A percentile compares a stretch with the other conserved stretches of the same genome.
Evolutionary conservation across 169 alveolate genomes (phyloP).

Genomic region (Cryptosporidium baileyi): DNA sequence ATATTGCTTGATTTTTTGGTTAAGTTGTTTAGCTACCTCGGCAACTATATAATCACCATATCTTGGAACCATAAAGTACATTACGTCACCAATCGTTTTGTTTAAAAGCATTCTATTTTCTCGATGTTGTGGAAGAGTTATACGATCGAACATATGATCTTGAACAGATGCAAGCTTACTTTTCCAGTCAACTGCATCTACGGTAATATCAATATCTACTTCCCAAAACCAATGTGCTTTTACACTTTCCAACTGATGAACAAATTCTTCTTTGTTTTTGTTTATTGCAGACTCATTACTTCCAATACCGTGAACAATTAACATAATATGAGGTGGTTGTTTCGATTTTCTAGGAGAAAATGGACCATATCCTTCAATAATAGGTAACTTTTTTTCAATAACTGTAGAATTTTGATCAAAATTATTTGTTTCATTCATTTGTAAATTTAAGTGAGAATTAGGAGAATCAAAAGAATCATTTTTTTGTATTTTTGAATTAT

Average conservation of each 20-base stretch:
- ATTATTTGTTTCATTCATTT: not conserved
- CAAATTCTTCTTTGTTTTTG: conserved; percentile 49
- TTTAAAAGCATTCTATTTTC: conserved; percentile 63
- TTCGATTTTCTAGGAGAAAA: conserved; percentile 64
- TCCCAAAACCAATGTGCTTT: conserved; percentile 71
- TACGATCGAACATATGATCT: conserved; percentile 51
- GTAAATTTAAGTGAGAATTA: not conserved
- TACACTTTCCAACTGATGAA: conserved; percentile 44
- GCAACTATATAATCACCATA: conserved; percentile 80
- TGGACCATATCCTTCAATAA: conserved; percentile 67
- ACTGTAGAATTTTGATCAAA: conserved; percentile 5
- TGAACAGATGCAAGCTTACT: conserved; percentile 49
- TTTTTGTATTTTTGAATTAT: not conserved
- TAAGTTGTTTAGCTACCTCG: conserved; percentile 79
- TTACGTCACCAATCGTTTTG: conserved; percentile 77
- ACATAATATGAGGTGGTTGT: conserved; percentile 65
- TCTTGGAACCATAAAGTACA: conserved; percentile 81
- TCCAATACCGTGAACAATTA: conserved; percentile 63
- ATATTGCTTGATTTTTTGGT: conserved; percentile 78
- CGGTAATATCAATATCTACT: conserved; percentile 66
- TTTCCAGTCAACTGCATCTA: conserved; percentile 65
- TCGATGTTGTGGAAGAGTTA: conserved; percentile 62
- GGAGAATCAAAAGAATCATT: not conserved
- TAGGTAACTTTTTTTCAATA: conserved; percentile 26
- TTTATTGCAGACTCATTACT: conserved; percentile 56